A percentile compares a stretch with the other conserved stretches of the same genome.
Conservation (phyloP, 805 yeast species). For the Myxozyma neglecta region DNA sequence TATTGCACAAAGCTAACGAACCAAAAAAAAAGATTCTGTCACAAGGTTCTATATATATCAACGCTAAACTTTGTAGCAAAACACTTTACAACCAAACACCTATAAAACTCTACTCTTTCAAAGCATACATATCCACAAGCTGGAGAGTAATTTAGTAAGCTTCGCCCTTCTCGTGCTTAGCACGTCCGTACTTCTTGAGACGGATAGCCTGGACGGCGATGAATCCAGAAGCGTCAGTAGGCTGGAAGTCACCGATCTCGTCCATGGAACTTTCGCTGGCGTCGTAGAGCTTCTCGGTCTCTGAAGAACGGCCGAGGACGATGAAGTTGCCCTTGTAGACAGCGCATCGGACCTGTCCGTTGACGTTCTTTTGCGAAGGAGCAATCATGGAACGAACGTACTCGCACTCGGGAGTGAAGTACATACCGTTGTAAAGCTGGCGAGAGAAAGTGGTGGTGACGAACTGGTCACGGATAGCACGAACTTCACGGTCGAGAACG, state of each 20-base stretch:
- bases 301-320: constrained; percentile 90
- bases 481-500: constrained; percentile 94
- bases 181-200: constrained; percentile 96
- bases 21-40: background rate
- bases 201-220: constrained; percentile 98
- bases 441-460: constrained; percentile 91
- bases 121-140: too few species aligned
- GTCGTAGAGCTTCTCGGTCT: constrained; percentile 94
- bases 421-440: constrained; percentile 93
- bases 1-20: background rate
- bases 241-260: constrained; percentile 96
- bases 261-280: constrained; percentile 99
- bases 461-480: constrained; percentile 93
- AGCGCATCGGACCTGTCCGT: constrained; percentile 92
- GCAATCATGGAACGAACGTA: constrained; percentile 89
- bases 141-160: constrained; percentile 33
- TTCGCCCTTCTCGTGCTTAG: constrained; percentile 79
- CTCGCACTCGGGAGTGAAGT: constrained; percentile 98
- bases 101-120: background rate
- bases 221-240: constrained; percentile 95
- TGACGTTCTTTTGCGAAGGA: constrained; percentile 92
- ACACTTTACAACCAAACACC: background rate
- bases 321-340: constrained; percentile 86
- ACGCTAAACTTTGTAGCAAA: background rate
- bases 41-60: background rate